These are phyloP conservation scores for Hemileccinum rubropunctum DNA, from an alignment of 768 basidiomycete genomes.

Conservation along the genomic window DNA sequence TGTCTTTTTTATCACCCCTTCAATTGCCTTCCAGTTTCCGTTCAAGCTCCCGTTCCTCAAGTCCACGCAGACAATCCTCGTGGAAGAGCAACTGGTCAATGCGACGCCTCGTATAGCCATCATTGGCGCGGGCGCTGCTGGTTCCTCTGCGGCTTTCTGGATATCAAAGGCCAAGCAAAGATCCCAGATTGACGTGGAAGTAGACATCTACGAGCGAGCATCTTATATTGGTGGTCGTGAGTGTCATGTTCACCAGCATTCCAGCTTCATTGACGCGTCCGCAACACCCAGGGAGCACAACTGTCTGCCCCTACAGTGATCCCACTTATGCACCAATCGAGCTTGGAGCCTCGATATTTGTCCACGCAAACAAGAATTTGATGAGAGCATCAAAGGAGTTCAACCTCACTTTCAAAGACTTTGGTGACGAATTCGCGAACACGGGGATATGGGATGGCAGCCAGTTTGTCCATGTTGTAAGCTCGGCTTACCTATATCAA, in stretches of 20 bases:
- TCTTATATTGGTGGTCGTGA: slow-evolving; percentile 82
- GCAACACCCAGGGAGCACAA: slow-evolving; percentile 61
- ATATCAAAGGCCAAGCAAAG: slow-evolving; percentile 75
- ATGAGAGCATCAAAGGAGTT: slow-evolving; percentile 79
- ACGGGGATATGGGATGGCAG: slow-evolving; percentile 85
- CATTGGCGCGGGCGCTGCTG: slow-evolving; percentile 88
- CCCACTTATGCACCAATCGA: slow-evolving; percentile 62
- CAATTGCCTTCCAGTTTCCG: slow-evolving; percentile 42
- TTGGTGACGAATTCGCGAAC: slow-evolving; percentile 47
- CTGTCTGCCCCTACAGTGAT: slow-evolving; percentile 69
- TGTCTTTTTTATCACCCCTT: slow-evolving; percentile 21
- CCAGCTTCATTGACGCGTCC: slow-evolving; percentile 2
- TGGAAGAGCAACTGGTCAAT: slow-evolving; percentile 18
- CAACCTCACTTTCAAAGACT: slow-evolving; percentile 53
- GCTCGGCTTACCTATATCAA: slow-evolving; percentile 18
- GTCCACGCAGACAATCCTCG: slow-evolving; percentile 23
- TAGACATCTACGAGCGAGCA: slow-evolving; percentile 82
- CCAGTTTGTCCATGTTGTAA: slow-evolving; percentile 61
- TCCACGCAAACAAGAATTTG: slow-evolving; percentile 67
- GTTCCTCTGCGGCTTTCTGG: slow-evolving; percentile 82
- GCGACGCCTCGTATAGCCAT: slow-evolving; percentile 67
- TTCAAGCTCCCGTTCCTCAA: slow-evolving; percentile 60
- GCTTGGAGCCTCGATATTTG: slow-evolving; percentile 87
- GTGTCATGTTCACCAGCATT: slow-evolving; percentile 32
- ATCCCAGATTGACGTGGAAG: slow-evolving; percentile 63